Conservation (phyloP, 371 early-diverging fungal species). For the Chytridium lagenaria region DNA sequence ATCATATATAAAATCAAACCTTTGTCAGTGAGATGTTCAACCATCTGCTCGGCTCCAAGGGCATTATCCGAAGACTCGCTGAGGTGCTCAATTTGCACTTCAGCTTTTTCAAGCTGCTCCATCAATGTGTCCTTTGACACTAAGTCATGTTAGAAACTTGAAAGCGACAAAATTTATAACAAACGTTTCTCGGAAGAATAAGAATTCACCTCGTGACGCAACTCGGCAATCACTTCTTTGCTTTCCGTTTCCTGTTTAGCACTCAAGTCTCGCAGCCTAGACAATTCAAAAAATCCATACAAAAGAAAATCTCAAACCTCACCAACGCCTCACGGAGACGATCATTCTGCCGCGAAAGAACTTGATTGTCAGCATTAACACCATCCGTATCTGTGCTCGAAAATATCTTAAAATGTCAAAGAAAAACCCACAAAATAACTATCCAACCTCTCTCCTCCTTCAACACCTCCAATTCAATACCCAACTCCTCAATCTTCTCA, state of each 20-base stretch:
- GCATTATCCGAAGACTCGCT: conserved; percentile 84
- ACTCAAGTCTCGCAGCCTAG: conserved; percentile 80
- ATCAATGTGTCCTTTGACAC: conserved; percentile 65
- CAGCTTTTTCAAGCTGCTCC: conserved; percentile 67
- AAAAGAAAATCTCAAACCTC: conserved; percentile 38
- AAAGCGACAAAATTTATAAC: no score
- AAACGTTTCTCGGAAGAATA: conserved; percentile 60
- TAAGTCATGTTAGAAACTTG: conserved; percentile 14
- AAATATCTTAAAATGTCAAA: no score
- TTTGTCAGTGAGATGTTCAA: conserved; percentile 78
- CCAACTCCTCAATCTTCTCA: conserved; percentile 82
- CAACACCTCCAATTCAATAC: conserved; percentile 68
- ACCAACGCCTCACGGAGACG: conserved; percentile 85
- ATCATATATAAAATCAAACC: conserved; percentile 71
- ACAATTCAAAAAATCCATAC: neutral
- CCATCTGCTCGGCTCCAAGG: conserved; percentile 78
- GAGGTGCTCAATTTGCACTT: conserved; percentile 79
- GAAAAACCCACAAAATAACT: no score
- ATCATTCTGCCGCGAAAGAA: conserved; percentile 78
- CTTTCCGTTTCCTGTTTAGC: conserved; percentile 75
- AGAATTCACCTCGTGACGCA: conserved; percentile 73
- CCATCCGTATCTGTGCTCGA: no score
- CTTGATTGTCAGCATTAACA: neutral
- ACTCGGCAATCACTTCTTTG: conserved; percentile 63
- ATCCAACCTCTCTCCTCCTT: conserved; percentile 16